Evolutionary conservation across 106 monocot species (phyloP), one percentile per base, ranked within the genome.

Genomic region (Dendrobium chrysotoxum): DNA sequence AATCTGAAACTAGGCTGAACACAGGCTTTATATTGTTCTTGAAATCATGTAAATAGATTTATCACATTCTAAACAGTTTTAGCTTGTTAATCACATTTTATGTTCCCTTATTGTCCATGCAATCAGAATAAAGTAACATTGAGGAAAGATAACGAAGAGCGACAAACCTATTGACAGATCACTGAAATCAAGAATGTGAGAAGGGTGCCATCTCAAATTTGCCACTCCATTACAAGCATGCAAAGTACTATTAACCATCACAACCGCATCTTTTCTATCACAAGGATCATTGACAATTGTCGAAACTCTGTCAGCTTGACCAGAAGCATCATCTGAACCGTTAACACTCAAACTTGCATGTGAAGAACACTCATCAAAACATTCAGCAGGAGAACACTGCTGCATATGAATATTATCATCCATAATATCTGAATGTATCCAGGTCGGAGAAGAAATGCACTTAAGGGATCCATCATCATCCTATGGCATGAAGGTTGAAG

Each of bases 351-450:
- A 58, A 71, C 35, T 75, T 83, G 76, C 17, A 83, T 47, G 57
- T 23, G 78, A 72, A 82, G 76, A 66, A 78, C 13, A 30, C 74
- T 85, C 77, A 83, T 66, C 28, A 58, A 23, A 76, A 57, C 45
- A 61, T 46, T 76, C 57, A 71, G 23, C 23, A 72, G 39, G 25
- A 13, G 38, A 72, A 75, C 47, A 79, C 53, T 87, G 72, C 75
- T 92, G 83, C 89, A 98, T 87, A 80, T 83, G 86, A 53, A 98
- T 88, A 84, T 98, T 98, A 79, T 98, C 97, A 72, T 98, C 97
- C 97, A 98, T 98, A 46, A 98, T 84, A 84, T 98, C 97, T 55
- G 94, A 88, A 86, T 98, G 97, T 80, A 98, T 80, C 94, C 97
- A 98, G 75, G 89, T 86, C 79, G 92, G 92, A 75, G 85, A 78